Evolutionary conservation across 495 filamentous ascomycete species (phyloP), one percentile per base, ranked within the genome.

Genomic region (Tuber microsphaerosporum): DNA sequence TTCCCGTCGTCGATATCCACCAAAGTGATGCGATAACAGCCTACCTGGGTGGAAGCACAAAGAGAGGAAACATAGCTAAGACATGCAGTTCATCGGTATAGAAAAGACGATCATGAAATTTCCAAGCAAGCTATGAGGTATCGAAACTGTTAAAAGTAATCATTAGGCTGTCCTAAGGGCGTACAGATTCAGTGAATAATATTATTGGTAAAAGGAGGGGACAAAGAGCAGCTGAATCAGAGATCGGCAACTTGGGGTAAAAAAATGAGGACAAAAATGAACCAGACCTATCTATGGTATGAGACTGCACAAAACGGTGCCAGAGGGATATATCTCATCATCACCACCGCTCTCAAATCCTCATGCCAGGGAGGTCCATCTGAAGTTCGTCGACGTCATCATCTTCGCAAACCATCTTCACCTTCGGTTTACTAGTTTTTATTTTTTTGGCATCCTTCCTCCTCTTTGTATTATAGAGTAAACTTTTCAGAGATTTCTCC

Each of bases 311-410:
- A 12, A 65, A 65, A 31, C 56, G 31, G 31, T 65, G n/a, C 26
- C 4, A 31, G 12, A 31, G 56, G 56, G 56, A 65, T 65, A 65
- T 31, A 17, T 65, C n/a, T n/a, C 26, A 65, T 65, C 17, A 65
- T 65, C 31, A 65, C 31, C 56, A 31, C 56, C 56, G 10, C 4
- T 3, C 56, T 44, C 75, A 79, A 79, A 79, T 79, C 22, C 70
- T 79, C 70, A 73, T 72, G 17, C 72, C 70, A 26, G 77, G 77
- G 46, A 79, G 68, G 75, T 79, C 76, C 77, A 79, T 79, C 70
- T 79, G 77, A 48, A 79, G 44, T 12, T 79, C 77, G 65, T 79
- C 77, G n/a, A 79, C 8, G 34, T 79, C 71, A 43, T 74, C 77
- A 9, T 46, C 68, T 65, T 65, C 56, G 31, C 12, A 65, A 65